Evolutionary conservation across 257 asterid species (phyloP), one percentile per base, ranked within the genome.

Genomic region (Knoxia roxburghii): DNA sequence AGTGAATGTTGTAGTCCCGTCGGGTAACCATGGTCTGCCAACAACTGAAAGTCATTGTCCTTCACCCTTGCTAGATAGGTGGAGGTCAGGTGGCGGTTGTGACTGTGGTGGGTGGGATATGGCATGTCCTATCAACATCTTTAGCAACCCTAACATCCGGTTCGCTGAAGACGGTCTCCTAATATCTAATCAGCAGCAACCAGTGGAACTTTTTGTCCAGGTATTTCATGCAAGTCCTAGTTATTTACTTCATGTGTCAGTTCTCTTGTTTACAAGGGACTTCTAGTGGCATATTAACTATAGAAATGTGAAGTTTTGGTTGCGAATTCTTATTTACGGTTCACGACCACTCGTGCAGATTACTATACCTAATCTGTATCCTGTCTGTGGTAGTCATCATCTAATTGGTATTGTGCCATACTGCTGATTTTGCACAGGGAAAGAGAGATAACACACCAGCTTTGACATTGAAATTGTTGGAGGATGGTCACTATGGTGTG

Each of bases 101-200:
- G 99, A 89, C 43, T 94, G 99, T 78, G 99, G 98, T 49, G 97
- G 98, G 26, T 94, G 99, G 99, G 99, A 94, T 78, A 82, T 94
- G 94, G 89, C 91, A 6, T 90, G 99, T 71, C 96, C 96, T 6
- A 85, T 94, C 49, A 70, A 77, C 56, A 74, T 94, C 69, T 81
- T 90, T 54, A 73, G 73, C 52, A 87, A 79, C 75, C 82, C 81
- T 0, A 67, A 70, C 65, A 66, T 78, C 64, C 75, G 27, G 26
- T 72, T 82, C 40, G 71, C 84, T 10, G 80, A 77, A 65, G 80
- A 79, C 54, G 81, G 52, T 3, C 79, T 73, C 21, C 78, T 70
- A 17, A 63, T 79, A 50, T 83, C 85, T 76, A 65, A 62, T 62
- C 81, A 65, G 52, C 81, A 65, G 52, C 78, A 61, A 67, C 83